Base-by-base conservation (phyloP, 768 basidiomycete species). In the Omphalotus guepiniiformis region DNA sequence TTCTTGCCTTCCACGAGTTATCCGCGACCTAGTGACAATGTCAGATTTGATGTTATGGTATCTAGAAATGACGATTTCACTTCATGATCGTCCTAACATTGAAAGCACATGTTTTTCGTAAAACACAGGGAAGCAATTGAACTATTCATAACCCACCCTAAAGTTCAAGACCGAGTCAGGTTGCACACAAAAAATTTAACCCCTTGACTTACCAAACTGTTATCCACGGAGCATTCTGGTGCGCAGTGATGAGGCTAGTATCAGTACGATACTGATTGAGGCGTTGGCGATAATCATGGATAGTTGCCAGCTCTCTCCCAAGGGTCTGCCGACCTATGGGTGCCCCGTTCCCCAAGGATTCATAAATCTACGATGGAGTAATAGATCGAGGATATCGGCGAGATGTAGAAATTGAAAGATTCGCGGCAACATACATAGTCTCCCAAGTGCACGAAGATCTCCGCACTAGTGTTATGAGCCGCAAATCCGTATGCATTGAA, bases 401-500 rank as follows among this genome's bases (percentile, higher is more conserved):
- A 12, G 29, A 15, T 8, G 2, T 15, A 32, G 30, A 9, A 32
- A 32, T 32, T 9, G 9, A 9, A 32, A 13, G 22, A 29, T 6
- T 13, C 15, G 38, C n/a, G 18, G 11, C 8, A 21, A 62, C 71
- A n/a, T 51, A 78, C 76, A 54, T 80, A 83, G 60, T 81, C 79
- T 6, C 80, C 80, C 16, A 82, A 67, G 53, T 82, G 80, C 8
- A 82, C 58, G 48, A 77, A 80, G 28, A 79, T 61, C 50, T 81
- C 76, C 1, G 76, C 70, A 11, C 67, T 66, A 11, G 74, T 74
- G 49, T 77, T 76, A 49, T 71, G 73, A 13, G 77, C 73, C 5
- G 76, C 78, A 41, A 73, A 68, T 3, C 75, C 77, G 55, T 82
- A 83, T 8, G 79, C 79, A 59, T 80, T 81, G 66, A 82, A 83